Conservation (phyloP, 257 asterid genomes). For the Przewalskia tangutica region DNA sequence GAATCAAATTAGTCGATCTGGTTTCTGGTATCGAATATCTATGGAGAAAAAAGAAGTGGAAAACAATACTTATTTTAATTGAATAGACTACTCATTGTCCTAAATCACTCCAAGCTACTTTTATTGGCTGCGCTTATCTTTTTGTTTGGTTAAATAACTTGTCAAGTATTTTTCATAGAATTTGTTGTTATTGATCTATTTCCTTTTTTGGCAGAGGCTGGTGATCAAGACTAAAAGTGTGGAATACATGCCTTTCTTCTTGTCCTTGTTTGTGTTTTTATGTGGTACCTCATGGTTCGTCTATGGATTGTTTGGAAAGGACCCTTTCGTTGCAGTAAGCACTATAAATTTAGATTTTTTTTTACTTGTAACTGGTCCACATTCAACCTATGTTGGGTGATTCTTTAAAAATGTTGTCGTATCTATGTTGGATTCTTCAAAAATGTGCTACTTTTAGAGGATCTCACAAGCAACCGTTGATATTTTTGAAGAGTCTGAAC, state of each 20-base stretch:
- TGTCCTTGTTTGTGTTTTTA: slow-evolving; percentile 59
- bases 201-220: slow-evolving; percentile 35
- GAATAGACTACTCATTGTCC: background rate
- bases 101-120: background rate
- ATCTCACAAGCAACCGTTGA: too few relatives aligned
- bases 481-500: too few relatives aligned
- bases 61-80: background rate
- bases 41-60: background rate
- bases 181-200: background rate
- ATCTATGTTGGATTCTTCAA: too few relatives aligned
- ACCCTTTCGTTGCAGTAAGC: slow-evolving; percentile 59
- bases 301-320: slow-evolving; percentile 61
- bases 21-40: background rate
- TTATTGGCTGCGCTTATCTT: background rate
- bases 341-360: background rate
- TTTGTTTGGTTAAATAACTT: background rate
- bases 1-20: background rate
- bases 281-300: slow-evolving; percentile 76
- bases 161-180: background rate
- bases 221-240: slow-evolving; percentile 78
- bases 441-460: too few relatives aligned
- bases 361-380: too few relatives aligned
- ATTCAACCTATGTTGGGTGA: too few relatives aligned
- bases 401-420: too few relatives aligned
- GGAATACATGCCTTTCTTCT: slow-evolving; percentile 73